Base-by-base conservation (phyloP, 768 basidiomycete genomes). In the Leccinum truebloodii region DNA sequence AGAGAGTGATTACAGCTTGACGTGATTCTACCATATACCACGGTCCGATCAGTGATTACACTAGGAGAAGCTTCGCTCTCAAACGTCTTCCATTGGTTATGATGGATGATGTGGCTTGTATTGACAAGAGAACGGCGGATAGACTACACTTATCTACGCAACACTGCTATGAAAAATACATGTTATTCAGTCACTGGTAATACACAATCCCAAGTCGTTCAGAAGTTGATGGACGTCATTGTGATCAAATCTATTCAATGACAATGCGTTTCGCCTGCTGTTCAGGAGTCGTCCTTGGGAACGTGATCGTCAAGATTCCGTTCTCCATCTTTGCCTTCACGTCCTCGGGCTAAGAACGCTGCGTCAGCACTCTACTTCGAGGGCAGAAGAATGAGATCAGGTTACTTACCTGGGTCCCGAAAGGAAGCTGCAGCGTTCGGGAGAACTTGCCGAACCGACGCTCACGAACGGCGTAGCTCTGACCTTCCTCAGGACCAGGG, bases 261-360 rank as follows among this genome's bases (percentile, higher is more conserved):
- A 69, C 67, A 53, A 83, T 79, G 55, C 72, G 79, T 71, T 78
- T 78, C 16, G 79, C 76, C 3, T 75, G 75, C 59, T 69, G 58
- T 60, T 81, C 81, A 6, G 73, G 32, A 7, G 4, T 32, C 69
- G 71, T 65, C 69, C 75, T 80, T 16, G 81, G 81, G 73, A 83
- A 83, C 16, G 72, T 77, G 24, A 83, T 73, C 0, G 72, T 73
- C 59, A 83, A 65, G 18, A 84, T 69, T 6, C 80, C 81, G 44
- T 81, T 66, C 34, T 52, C 77, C 77, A 83, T 77, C n/a, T 67
- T 68, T 0, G 82, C 82, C 60, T 78, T 79, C 64, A 83, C 78
- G 22, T 80, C 73, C 39, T 79, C 74, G 24, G 71, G 69, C 79
- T 82, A 60, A 10, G 12, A 20, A 1, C 4, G 10, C n/a, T 34